These are phyloP conservation scores for Eucalyptus viminalis DNA, from an alignment of 345 rosid species.

Conservation along the genomic window DNA sequence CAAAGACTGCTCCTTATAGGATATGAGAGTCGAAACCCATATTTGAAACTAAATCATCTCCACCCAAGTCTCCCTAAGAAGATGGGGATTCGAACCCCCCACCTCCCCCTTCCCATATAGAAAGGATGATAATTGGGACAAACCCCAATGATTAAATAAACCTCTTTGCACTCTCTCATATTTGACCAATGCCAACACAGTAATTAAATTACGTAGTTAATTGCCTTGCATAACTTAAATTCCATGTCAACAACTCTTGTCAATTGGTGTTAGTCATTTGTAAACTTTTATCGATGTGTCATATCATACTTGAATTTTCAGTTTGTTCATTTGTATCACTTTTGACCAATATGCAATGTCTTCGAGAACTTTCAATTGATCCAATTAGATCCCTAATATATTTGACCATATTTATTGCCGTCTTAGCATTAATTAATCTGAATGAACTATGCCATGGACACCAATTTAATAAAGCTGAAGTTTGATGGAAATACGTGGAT, in stretches of 20 bases:
- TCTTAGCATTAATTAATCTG: background rate
- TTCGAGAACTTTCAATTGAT: background rate
- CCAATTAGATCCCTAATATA: background rate
- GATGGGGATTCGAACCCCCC: too few species aligned
- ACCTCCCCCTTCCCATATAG: too few species aligned
- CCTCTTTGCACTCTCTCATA: background rate
- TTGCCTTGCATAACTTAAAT: background rate
- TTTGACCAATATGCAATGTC: background rate
- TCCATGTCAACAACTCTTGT: background rate
- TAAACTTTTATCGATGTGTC: background rate
- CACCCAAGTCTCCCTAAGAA: too few species aligned
- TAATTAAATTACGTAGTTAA: background rate
- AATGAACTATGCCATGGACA: background rate
- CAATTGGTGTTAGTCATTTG: background rate
- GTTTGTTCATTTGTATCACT: background rate
- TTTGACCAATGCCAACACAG: background rate
- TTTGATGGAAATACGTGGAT: too few species aligned
- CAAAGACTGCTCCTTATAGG: rapidly evolving
- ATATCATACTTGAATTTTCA: background rate
- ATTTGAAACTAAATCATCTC: too few species aligned
- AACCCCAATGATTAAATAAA: too few species aligned
- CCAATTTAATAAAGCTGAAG: background rate
- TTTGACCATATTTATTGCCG: background rate
- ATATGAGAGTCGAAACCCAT: too few species aligned
- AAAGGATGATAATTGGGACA: too few species aligned